Evolutionary conservation across 1,139 yeast species (phyloP).

Genomic region (Saccharomyces pastorianus): DNA sequence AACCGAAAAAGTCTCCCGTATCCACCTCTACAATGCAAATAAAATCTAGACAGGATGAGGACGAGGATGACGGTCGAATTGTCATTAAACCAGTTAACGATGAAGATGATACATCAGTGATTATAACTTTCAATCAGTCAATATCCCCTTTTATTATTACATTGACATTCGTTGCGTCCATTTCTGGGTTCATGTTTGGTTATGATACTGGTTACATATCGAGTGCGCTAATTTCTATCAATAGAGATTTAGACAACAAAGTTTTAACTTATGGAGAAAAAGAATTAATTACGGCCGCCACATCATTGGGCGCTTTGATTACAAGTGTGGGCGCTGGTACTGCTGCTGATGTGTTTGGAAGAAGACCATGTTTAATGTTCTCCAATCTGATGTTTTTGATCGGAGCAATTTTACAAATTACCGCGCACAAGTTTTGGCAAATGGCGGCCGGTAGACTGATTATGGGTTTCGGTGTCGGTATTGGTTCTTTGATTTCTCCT

Average conservation of each 20-base stretch:
- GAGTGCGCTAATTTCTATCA: slow-evolving; percentile 78
- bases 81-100: slow-evolving; percentile 35
- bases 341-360: slow-evolving; percentile 71
- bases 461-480: slow-evolving; percentile 94
- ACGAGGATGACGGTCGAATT: slow-evolving; percentile 18
- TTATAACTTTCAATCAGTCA: slow-evolving; percentile 38
- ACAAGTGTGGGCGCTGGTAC: slow-evolving; percentile 74
- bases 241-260: slow-evolving; percentile 56
- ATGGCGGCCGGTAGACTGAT: slow-evolving; percentile 87
- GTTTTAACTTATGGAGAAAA: slow-evolving; percentile 64
- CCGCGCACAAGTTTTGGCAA: slow-evolving; percentile 73
- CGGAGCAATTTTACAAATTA: slow-evolving; percentile 80
- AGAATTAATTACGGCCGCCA: slow-evolving; percentile 89
- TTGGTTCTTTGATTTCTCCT: slow-evolving; percentile 87
- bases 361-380: slow-evolving; percentile 70
- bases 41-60: neutral
- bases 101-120: slow-evolving; percentile 36
- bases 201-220: slow-evolving; percentile 95
- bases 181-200: slow-evolving; percentile 94
- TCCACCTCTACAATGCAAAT: neutral
- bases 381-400: slow-evolving; percentile 72
- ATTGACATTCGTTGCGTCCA: slow-evolving; percentile 71
- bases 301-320: slow-evolving; percentile 83
- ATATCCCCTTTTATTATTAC: slow-evolving; percentile 60
- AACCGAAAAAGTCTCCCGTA: neutral